A percentile compares a stretch with the other conserved stretches of the same genome.
phyloP scores from a whole-genome alignment of 208 protist genomes.

The Acanthamoeba healyi region DNA sequence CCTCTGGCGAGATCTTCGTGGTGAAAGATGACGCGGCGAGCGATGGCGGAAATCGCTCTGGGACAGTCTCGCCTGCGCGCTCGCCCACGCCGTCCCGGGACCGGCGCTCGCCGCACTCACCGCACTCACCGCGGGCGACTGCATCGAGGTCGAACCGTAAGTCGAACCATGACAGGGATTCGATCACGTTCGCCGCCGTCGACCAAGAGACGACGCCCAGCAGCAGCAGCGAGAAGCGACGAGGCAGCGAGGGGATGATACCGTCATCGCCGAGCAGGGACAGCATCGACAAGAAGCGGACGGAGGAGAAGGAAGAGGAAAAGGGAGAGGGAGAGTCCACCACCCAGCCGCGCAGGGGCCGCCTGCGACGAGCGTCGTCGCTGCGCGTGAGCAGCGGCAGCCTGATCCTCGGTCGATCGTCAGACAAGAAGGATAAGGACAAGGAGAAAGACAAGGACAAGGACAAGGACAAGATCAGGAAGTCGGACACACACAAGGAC shows the following conservation, averaged over 20 bases:
- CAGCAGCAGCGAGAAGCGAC: background rate
- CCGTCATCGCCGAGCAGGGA: background rate
- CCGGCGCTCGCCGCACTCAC: too few species aligned
- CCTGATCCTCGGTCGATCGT: background rate
- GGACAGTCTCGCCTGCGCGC: too few species aligned
- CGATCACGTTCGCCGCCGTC: background rate
- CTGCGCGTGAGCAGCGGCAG: background rate
- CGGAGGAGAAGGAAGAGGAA: too few species aligned
- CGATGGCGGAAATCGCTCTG: too few species aligned
- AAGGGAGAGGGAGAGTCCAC: too few species aligned
- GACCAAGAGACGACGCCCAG: background rate
- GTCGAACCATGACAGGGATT: background rate
- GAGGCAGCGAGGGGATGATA: background rate
- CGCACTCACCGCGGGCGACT: background rate
- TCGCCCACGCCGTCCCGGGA: too few species aligned
- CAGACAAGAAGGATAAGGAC: slow-evolving; percentile 22
- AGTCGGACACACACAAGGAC: background rate
- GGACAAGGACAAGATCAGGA: background rate
- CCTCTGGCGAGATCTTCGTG: too few species aligned
- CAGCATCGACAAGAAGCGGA: background rate
- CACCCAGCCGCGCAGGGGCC: background rate
- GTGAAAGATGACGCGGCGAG: too few species aligned
- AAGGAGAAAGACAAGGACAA: background rate
- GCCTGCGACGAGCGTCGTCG: slow-evolving; percentile 12
- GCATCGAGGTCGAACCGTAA: background rate